Percentiles rank a stretch among this genome's conserved stretches.
These are phyloP conservation scores for Boletus pseudopeckii DNA, from an alignment of 768 basidiomycete species.

Conservation along the genomic window DNA sequence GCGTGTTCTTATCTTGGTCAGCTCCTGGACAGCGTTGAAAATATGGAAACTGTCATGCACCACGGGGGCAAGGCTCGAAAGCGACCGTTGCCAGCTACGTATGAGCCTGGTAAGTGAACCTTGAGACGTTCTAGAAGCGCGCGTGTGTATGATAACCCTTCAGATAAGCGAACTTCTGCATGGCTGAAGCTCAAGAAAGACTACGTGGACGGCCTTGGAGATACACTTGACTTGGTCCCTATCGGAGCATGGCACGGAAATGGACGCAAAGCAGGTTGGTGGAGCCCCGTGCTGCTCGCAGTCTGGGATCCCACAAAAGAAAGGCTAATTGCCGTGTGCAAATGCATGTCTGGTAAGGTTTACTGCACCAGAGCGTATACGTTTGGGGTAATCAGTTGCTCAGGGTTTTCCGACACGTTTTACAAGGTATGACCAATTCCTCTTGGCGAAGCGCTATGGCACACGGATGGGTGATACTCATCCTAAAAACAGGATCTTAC, in stretches of 20 bases:
- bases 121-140: neutral
- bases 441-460: neutral
- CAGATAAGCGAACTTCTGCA: slow-evolving; percentile 78
- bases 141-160: neutral
- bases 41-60: slow-evolving; percentile 32
- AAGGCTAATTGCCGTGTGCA: slow-evolving; percentile 73
- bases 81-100: slow-evolving; percentile 78
- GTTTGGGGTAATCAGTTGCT: slow-evolving; percentile 1
- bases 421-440: slow-evolving; percentile 52
- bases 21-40: slow-evolving; percentile 61
- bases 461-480: neutral
- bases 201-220: slow-evolving; percentile 78
- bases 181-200: slow-evolving; percentile 96
- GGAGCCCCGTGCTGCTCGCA: slow-evolving; percentile 84
- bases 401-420: slow-evolving; percentile 82
- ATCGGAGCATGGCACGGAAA: slow-evolving; percentile 87
- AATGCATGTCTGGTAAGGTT: slow-evolving; percentile 79
- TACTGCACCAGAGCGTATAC: neutral
- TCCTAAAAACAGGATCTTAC: slow-evolving; percentile 49
- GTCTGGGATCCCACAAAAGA: slow-evolving; percentile 64
- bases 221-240: slow-evolving; percentile 69
- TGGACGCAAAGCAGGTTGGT: slow-evolving; percentile 88
- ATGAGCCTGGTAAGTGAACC: slow-evolving; percentile 59
- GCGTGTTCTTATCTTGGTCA: slow-evolving; percentile 26
- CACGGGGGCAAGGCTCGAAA: slow-evolving; percentile 42